Evolutionary conservation across 208 protist species (phyloP).

Genomic region (Cochliopodium minus): DNA sequence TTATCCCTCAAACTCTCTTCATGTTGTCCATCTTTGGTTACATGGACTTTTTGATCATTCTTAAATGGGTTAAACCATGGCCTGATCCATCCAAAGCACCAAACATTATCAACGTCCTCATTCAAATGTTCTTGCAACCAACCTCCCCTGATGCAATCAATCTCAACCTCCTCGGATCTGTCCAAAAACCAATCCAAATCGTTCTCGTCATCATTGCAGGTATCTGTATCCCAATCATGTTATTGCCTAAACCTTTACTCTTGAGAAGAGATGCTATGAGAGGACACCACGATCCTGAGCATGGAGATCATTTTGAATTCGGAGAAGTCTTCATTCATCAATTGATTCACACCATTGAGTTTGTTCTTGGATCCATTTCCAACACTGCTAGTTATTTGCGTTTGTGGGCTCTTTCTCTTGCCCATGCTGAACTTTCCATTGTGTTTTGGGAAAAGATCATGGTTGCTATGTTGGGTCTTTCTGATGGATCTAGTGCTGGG

Average conservation of each 20-base stretch:
- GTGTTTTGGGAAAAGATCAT: conserved; percentile 53
- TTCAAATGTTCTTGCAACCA: conserved; percentile 67
- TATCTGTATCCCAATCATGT: conserved; percentile 51
- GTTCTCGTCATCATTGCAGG: conserved; percentile 48
- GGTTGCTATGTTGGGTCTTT: neutral
- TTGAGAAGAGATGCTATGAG: conserved; percentile 4
- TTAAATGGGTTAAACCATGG: conserved; percentile 83
- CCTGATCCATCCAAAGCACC: conserved; percentile 23
- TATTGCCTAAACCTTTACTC: conserved; percentile 55
- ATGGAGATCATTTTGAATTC: conserved; percentile 16
- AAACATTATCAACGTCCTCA: conserved; percentile 65
- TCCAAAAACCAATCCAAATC: conserved; percentile 52
- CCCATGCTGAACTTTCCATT: conserved; percentile 84
- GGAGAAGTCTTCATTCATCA: conserved; percentile 85
- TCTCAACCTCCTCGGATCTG: neutral
- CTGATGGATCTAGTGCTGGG: neutral
- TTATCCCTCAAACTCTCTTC: conserved; percentile 89
- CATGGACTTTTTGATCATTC: conserved; percentile 83
- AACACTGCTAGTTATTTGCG: conserved; percentile 99
- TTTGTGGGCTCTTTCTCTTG: conserved; percentile 98
- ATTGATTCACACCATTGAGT: conserved; percentile 99
- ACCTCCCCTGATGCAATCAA: conserved; percentile 24
- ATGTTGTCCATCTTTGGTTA: conserved; percentile 79
- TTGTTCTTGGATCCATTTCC: conserved; percentile 89
- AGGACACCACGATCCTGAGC: neutral